Evolutionary conservation across 2,329 filamentous ascomycete genomes (phyloP), one percentile per base, ranked within the genome.

Genomic region (Aspergillus pseudonomiae): DNA sequence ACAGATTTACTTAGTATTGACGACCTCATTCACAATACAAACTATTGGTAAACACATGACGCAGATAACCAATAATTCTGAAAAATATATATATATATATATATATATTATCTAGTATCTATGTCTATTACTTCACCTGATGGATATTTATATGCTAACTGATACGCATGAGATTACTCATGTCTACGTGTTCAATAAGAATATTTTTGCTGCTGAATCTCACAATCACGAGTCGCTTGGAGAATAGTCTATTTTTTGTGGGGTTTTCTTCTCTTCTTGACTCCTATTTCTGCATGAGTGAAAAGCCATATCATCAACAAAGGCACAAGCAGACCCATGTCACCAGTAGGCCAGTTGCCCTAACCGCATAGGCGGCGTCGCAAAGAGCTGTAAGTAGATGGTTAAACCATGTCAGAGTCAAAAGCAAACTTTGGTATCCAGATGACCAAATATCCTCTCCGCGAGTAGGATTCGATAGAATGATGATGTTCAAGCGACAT

Each of bases 401-500:
- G 45, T 43, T 62, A 63, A 60, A 57, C 34, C 61, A 66, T 56
- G 56, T 56, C 50, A 54, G 28, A 39, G 46, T 53, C 48, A 46
- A 53, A 55, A 55, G 48, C 36, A 45, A 36, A 26, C 10, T n/a
- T 54, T 54, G 63, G 56, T 56, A 62, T 62, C 63, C 60, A 50
- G 39, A 52, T 57, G 59, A 48, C 55, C 59, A 52, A 59, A 56
- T 36, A 14, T 39, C 34, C 43, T 41, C 60, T 62, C 55, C 28
- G 6, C 36, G 24, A 62, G 50, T 34, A 36, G 26, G 53, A 58
- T 48, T 19, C 14, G 21, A 61, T 32, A 36, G 16, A 48, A 39
- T 32, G 46, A 50, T 48, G 57, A 60, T 39, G 57, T 53, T 32
- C 39, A 45, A 46, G 36, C 55, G 64, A 68, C 64, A 64, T 46